phyloP scores from a whole-genome alignment of 2,329 filamentous ascomycete species.

The Fusarium sp. region DNA sequence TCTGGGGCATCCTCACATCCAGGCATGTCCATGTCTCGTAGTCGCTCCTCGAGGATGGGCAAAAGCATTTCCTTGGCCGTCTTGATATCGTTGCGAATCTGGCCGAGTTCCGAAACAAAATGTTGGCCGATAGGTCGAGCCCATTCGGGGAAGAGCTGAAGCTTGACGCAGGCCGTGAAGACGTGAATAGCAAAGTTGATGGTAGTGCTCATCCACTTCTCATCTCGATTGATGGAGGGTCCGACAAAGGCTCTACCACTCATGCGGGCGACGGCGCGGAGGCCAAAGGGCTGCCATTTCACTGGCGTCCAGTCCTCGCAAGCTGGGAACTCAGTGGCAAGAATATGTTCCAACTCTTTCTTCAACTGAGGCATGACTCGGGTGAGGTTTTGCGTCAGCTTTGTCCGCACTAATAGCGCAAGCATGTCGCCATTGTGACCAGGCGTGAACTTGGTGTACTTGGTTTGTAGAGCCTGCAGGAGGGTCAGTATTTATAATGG shows the following conservation, averaged over 20 bases:
- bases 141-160: conserved; percentile 64
- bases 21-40: conserved; percentile 53
- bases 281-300: conserved; percentile 62
- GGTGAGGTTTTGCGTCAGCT: conserved; percentile 59
- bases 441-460: conserved; percentile 61
- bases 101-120: conserved; percentile 58
- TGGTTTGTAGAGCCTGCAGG: conserved; percentile 58
- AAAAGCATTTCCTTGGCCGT: conserved; percentile 55
- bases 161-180: conserved; percentile 58
- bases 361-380: conserved; percentile 58
- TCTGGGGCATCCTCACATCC: conserved; percentile 51
- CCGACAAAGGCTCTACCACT: conserved; percentile 66
- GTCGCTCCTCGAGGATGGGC: conserved; percentile 58
- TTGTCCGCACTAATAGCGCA: conserved; percentile 56
- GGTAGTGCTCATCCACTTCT: conserved; percentile 64
- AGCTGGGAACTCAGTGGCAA: conserved; percentile 59
- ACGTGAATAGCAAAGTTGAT: conserved; percentile 62
- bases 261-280: conserved; percentile 63
- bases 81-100: conserved; percentile 56
- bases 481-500: not conserved
- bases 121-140: conserved; percentile 58
- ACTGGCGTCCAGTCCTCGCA: conserved; percentile 67
- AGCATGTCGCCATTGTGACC: conserved; percentile 59
- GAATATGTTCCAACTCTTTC: conserved; percentile 58
- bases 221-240: conserved; percentile 58